Evolutionary conservation across 208 protist species (phyloP).

Genomic region (Crithidia brevicula): DNA sequence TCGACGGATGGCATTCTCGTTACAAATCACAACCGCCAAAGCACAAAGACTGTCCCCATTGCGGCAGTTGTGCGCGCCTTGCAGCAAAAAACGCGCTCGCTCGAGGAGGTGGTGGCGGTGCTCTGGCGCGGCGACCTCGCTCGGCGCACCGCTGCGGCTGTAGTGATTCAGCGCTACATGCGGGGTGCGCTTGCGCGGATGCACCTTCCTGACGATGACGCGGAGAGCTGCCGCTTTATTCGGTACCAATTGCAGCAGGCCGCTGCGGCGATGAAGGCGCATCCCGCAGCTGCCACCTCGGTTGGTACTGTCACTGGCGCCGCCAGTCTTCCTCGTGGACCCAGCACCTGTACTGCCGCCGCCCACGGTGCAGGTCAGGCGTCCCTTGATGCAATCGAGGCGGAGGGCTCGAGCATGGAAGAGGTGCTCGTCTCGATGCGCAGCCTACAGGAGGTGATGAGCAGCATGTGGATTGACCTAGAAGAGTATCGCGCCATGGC

Average conservation of each 20-base stretch:
- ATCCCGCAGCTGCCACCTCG: background rate
- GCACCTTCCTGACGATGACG: slow-evolving; percentile 45
- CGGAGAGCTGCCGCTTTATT: slow-evolving; percentile 41
- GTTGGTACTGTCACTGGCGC: background rate
- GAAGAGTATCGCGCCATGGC: slow-evolving; percentile 59
- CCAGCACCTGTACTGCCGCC: background rate
- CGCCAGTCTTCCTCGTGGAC: slow-evolving; percentile 2
- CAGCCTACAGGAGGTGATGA: slow-evolving; percentile 62
- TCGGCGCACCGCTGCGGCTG: slow-evolving; percentile 53
- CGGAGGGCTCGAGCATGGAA: slow-evolving; percentile 35
- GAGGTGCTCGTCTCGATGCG: slow-evolving; percentile 59
- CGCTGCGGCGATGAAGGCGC: background rate
- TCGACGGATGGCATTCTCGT: slow-evolving; percentile 1
- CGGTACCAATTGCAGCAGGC: slow-evolving; percentile 43
- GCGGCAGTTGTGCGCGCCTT: slow-evolving; percentile 60
- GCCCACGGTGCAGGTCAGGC: slow-evolving; percentile 7
- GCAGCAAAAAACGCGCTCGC: slow-evolving; percentile 72
- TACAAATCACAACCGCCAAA: slow-evolving; percentile 19
- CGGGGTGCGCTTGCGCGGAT: slow-evolving; percentile 51
- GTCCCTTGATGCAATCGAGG: slow-evolving; percentile 20
- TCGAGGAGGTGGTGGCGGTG: slow-evolving; percentile 67
- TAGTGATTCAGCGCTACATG: slow-evolving; percentile 65
- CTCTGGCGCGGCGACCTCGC: slow-evolving; percentile 73
- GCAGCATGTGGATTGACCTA: slow-evolving; percentile 68
- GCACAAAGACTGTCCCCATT: slow-evolving; percentile 15